Conservation (phyloP, 768 basidiomycete species). For the Amanita jacksonii region DNA sequence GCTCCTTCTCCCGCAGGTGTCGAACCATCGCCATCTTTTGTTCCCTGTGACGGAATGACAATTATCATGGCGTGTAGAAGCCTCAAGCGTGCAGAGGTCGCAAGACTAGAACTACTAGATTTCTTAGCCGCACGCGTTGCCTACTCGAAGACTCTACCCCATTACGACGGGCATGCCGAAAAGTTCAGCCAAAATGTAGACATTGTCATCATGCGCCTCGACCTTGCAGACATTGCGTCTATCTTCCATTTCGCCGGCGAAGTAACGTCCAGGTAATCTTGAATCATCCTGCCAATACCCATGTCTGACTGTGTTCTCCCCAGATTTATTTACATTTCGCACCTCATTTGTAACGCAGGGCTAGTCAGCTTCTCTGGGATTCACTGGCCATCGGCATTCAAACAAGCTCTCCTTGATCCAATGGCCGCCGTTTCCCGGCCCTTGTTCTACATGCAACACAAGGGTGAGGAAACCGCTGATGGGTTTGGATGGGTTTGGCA, state of each 20-base stretch:
- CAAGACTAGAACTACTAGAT: slow-evolving; percentile 41
- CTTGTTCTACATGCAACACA: slow-evolving; percentile 43
- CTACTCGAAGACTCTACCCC: slow-evolving; percentile 21
- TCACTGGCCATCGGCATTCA: slow-evolving; percentile 35
- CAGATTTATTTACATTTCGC: slow-evolving; percentile 76
- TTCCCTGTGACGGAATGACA: slow-evolving; percentile 45
- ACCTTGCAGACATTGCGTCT: slow-evolving; percentile 51
- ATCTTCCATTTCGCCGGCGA: slow-evolving; percentile 54
- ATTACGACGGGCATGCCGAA: slow-evolving; percentile 44
- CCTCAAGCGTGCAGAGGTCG: slow-evolving; percentile 49
- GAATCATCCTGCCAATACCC: too few species aligned
- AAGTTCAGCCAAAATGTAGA: slow-evolving; percentile 48
- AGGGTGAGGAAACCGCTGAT: slow-evolving; percentile 53
- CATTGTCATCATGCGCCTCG: slow-evolving; percentile 53
- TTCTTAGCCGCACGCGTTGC: slow-evolving; percentile 48
- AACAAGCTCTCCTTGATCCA: slow-evolving; percentile 38
- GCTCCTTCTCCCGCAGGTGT: slow-evolving; percentile 17
- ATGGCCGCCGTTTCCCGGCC: slow-evolving; percentile 45
- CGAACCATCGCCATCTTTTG: slow-evolving; percentile 11
- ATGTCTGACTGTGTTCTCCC: too few species aligned
- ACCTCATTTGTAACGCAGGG: slow-evolving; percentile 76
- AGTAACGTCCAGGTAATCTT: slow-evolving; percentile 41
- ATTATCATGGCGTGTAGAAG: slow-evolving; percentile 78
- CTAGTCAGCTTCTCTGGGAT: slow-evolving; percentile 48
- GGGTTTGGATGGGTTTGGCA: slow-evolving; percentile 80